Base-by-base conservation (phyloP, 225 moss, liverwort and hornwort genomes). In the Polytrichum formosum region DNA sequence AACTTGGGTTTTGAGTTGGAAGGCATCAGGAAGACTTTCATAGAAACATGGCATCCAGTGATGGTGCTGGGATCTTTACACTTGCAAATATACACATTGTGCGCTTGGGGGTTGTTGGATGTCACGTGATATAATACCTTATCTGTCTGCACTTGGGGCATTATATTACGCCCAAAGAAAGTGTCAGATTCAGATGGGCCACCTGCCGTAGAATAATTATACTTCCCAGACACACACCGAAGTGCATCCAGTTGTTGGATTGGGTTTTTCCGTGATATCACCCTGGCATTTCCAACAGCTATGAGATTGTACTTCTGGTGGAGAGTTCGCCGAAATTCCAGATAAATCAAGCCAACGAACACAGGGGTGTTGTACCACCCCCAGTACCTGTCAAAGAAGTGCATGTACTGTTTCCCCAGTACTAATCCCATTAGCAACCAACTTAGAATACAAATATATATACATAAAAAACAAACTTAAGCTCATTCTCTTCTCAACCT, bases 251-350 rank as follows among this genome's bases (percentile, higher is more conserved):
- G 58, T 0, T 1, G 4, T 10, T 56, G 31, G 9, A 9, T 26
- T 18, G 13, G 72, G 59, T 0, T 10, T 9, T n/a, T 53, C 22
- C 5, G 25, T 2, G 53, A 46, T 29, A 2, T 13, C 13, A 16
- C 27, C 67, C 59, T 65, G 54, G 67, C 18, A 4, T 53, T 67
- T 60, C 82, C 90, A 23, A 90, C 87, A 35, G 82, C 65, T 23
- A 87, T 78, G 16, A 90, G 80, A 62, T 90, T 90, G 68, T 90
- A 87, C 5, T 90, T 90, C 67, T 90, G 84, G 55, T 84, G 84
- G 33, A 90, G 21, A 3, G 76, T 70, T 73, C 87, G 79, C 20
- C 90, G 84, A 25, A 84, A 6, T 55, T 79, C 80, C 2, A 90
- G 70, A 53, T 90, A 90, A 7, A 78, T 1, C 67, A 90, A 70